Evolutionary conservation across 2,329 filamentous ascomycete genomes (phyloP), one percentile per base, ranked within the genome.

Genomic region (Paraphoma chrysanthemicola): DNA sequence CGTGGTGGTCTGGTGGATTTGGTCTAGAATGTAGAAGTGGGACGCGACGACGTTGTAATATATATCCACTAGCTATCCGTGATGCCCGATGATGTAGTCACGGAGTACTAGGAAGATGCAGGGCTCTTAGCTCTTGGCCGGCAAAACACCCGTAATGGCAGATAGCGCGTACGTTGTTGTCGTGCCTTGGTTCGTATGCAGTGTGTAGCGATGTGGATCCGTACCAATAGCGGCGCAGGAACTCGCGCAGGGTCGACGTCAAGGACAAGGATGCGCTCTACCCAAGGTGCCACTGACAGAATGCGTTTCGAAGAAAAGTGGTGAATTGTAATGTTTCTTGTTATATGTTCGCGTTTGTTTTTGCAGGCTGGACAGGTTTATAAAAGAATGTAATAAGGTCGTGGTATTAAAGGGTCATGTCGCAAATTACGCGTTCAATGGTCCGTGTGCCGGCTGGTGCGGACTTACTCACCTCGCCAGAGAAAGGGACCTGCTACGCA

Each of bases 21-120:
- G 57, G 36, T 28, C 6, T 54, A 36, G 11, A n/a, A 51, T 36
- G 31, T 50, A 12, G 16, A n/a, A 4, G 38, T 41, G 33, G 39
- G 44, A 39, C 41, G 42, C 43, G 52, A 36, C 12, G 44, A 38
- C 30, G 49, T 31, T 48, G 48, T 56, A 64, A 72, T 71, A 73
- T 72, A 71, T 62, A 52, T 31, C 16, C 60, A 54, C 61, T 53
- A 52, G 61, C 38, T 31, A 44, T 49, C 48, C 39, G 52, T 60
- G 59, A 69, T 67, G 69, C 68, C 66, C 62, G 69, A 72, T 72
- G 69, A 70, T 72, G 69, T 72, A 59, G 64, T 47, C 49, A 44
- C 45, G 54, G 62, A 36, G 56, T 57, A 42, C 53, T 59, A 60
- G 63, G 60, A 50, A 54, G 23, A 71, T 59, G 64, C 67, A 70